Base-by-base conservation (phyloP, 1,284 basidiomycete species). In the Fomes fomentarius region DNA sequence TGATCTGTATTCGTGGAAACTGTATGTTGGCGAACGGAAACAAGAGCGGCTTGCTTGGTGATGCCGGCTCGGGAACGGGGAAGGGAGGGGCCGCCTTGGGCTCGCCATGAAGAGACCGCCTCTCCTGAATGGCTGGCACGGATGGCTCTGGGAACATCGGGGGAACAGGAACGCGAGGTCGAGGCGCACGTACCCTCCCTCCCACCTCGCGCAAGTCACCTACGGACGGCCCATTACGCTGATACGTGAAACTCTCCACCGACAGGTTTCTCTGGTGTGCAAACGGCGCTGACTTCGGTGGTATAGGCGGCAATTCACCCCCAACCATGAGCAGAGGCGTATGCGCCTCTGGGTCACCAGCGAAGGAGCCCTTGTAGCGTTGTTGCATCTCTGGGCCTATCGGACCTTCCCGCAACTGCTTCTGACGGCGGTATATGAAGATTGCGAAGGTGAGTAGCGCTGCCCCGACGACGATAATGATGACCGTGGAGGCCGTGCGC, bases 401-500 rank as follows among this genome's bases (percentile, higher is more conserved):
- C 38, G 35, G 43, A 4, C 21, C 12, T 30, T 44, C 38, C 5
- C 50, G 52, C 14, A 42, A 26, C 46, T 37, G 37, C 39, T 51
- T 53, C 38, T 38, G 56, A 7, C 59, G 50, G 17, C 51, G 56
- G 43, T 54, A 58, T 19, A 61, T 39, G 49, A 47, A 54, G 5
- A 52, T 40, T 25, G 34, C 54, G 34, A 61, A 54, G 12, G 59
- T 61, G 19, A 61, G 48, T 8, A 61, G 44, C 19, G 56, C 56
- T 1, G 59, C 53, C 2, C 59, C 59, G 38, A 58, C 19, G 42
- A 61, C 39, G 24, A 61, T 61, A 25, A 58, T 42, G 28, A 61
- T 58, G 48, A 61, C 54, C 21, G 48, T 47, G 30, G 33, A 25
- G 22, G 59, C 59, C 40, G 59, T 61, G 42, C 59, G 50, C 59